Evolutionary conservation across 75 land plant genomes (phyloP).

Genomic region (Cunninghamia lanceolata): DNA sequence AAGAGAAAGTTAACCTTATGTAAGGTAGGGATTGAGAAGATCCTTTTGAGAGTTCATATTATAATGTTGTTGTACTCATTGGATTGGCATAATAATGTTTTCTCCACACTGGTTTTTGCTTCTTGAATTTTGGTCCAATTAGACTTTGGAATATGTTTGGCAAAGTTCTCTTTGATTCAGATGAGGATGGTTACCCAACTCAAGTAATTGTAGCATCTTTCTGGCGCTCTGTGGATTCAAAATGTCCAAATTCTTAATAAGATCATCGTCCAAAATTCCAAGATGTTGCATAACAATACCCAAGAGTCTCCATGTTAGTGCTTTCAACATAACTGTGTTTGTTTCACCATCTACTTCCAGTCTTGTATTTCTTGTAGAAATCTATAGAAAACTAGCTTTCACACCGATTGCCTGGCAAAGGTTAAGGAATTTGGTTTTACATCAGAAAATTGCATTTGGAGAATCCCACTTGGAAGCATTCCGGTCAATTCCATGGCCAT

Average conservation of each 20-base stretch:
- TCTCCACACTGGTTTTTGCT: conserved; percentile 22
- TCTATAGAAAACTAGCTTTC: too few relatives aligned
- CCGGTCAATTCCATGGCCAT: too few relatives aligned
- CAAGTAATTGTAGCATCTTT: conserved; percentile 63
- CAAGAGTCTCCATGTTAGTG: conserved; percentile 66
- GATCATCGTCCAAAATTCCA: conserved; percentile 82
- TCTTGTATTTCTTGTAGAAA: too few relatives aligned
- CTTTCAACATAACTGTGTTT: conserved; percentile 45
- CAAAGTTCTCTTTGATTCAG: conserved; percentile 29
- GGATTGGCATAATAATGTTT: conserved; percentile 79
- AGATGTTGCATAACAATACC: conserved; percentile 90
- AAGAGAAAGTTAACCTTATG: not conserved
- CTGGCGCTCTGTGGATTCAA: conserved; percentile 88
- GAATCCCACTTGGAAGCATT: too few relatives aligned
- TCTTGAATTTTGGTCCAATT: conserved; percentile 19
- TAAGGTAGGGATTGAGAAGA: not conserved
- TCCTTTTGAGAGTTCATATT: not conserved
- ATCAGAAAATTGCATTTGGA: too few relatives aligned
- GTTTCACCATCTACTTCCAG: conserved; percentile 75
- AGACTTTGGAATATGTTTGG: conserved; percentile 51
- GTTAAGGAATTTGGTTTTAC: too few relatives aligned
- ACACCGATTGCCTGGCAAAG: too few relatives aligned
- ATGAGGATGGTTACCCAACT: conserved; percentile 61
- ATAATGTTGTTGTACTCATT: conserved; percentile 45
- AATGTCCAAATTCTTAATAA: conserved; percentile 52